These are phyloP conservation scores for Rhynchosporium graminicola DNA, from an alignment of 2,329 filamentous ascomycete genomes.

Conservation along the genomic window DNA sequence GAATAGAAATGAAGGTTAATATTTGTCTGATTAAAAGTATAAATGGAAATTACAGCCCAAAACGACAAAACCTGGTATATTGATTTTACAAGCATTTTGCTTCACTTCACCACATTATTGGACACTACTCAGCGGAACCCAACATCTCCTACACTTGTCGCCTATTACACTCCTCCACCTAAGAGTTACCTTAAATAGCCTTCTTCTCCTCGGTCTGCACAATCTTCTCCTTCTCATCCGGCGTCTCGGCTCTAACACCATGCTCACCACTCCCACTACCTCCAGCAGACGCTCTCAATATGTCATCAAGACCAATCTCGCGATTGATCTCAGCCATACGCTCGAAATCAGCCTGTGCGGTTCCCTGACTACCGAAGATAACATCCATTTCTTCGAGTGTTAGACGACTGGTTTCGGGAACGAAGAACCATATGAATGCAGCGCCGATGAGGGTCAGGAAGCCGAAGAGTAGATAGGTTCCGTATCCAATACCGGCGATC, in stretches of 20 bases:
- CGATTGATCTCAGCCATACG: slow-evolving; percentile 73
- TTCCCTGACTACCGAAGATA: slow-evolving; percentile 67
- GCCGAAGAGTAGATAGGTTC: slow-evolving; percentile 73
- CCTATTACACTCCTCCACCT: neutral
- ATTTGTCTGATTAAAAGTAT: no score
- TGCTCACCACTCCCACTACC: neutral
- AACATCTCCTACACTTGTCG: neutral
- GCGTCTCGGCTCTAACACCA: neutral
- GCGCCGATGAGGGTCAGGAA: slow-evolving; percentile 63
- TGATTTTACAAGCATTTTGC: neutral
- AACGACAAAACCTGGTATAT: neutral
- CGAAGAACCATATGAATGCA: slow-evolving; percentile 51
- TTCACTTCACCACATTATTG: neutral
- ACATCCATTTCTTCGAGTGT: slow-evolving; percentile 62
- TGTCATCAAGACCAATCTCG: slow-evolving; percentile 62
- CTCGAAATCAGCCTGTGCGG: slow-evolving; percentile 65
- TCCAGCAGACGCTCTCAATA: slow-evolving; percentile 16
- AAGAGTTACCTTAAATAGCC: slow-evolving; percentile 5
- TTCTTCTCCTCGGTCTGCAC: slow-evolving; percentile 14
- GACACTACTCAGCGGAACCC: neutral
- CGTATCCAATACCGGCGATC: slow-evolving; percentile 64
- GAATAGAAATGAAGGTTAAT: no score
- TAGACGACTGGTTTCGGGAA: slow-evolving; percentile 55
- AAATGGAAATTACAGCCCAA: neutral
- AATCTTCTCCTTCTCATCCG: slow-evolving; percentile 15